A percentile compares a stretch with the other conserved stretches of the same genome.
Conservation (phyloP, 345 rosid genomes). For the Balakata baccata region DNA sequence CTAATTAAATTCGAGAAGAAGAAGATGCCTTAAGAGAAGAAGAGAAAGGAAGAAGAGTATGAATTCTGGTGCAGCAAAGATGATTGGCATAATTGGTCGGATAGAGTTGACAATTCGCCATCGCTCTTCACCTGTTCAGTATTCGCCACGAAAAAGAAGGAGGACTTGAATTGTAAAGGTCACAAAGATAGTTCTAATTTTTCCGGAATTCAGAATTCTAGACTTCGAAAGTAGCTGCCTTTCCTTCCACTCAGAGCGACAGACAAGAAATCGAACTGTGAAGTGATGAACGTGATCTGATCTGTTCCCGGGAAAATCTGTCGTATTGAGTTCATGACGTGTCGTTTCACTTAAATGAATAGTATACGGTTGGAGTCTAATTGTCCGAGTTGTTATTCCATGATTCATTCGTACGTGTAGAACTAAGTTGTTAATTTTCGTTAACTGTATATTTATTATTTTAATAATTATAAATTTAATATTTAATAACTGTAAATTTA, state of each 20-base stretch:
- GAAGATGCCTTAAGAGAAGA: slow-evolving; percentile 10
- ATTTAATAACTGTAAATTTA: too few relatives aligned
- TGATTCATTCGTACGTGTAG: too few relatives aligned
- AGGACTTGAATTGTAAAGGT: background rate
- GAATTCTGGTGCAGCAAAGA: background rate
- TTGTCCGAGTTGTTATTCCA: too few relatives aligned
- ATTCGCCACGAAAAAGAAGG: background rate
- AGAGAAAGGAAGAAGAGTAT: slow-evolving; percentile 2
- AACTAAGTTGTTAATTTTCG: too few relatives aligned
- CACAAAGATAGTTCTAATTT: too few relatives aligned
- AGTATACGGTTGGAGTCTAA: too few relatives aligned
- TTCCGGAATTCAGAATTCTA: background rate
- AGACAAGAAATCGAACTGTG: background rate
- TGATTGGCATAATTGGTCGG: background rate
- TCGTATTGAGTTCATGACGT: too few relatives aligned
- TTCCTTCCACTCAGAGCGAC: background rate
- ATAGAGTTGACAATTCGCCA: background rate
- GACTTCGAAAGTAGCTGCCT: background rate
- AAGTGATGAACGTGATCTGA: background rate
- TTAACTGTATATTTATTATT: too few relatives aligned
- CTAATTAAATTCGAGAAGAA: background rate
- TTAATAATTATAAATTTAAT: too few relatives aligned
- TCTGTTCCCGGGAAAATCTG: background rate
- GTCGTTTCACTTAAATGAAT: too few relatives aligned
- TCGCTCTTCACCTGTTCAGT: background rate